A percentile compares a stretch with the other conserved stretches of the same genome.
These are phyloP conservation scores for Lichtheimia hyalospora DNA, from an alignment of 371 early-diverging fungal species.

Conservation along the genomic window DNA sequence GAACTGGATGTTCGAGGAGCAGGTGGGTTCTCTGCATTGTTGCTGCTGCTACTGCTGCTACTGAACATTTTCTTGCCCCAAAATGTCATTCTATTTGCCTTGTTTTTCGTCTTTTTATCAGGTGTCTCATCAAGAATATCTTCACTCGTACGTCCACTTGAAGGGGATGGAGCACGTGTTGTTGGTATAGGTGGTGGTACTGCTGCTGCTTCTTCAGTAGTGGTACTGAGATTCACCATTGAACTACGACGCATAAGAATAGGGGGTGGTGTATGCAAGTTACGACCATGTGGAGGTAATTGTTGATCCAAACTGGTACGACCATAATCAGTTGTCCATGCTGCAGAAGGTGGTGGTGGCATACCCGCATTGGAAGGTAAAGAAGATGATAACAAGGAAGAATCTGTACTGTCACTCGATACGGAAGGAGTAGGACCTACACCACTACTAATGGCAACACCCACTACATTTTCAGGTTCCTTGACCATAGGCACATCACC, in stretches of 20 bases:
- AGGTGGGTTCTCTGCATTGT: neutral
- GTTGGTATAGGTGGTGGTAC: conserved; percentile 6
- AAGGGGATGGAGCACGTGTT: conserved; percentile 10
- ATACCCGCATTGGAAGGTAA: conserved; percentile 4
- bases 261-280: conserved; percentile 29
- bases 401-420: conserved; percentile 22
- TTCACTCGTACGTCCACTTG: conserved; percentile 12
- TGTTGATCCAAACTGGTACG: conserved; percentile 10
- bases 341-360: neutral
- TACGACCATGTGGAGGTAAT: conserved; percentile 8
- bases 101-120: conserved; percentile 43
- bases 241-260: conserved; percentile 38
- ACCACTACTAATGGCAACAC: conserved; percentile 17
- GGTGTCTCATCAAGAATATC: conserved; percentile 11
- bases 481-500: conserved; percentile 22
- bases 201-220: conserved; percentile 11
- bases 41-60: conserved; percentile 17
- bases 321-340: neutral
- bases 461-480: conserved; percentile 17
- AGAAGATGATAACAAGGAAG: conserved; percentile 17
- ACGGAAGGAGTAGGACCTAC: conserved; percentile 18
- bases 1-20: conserved; percentile 5
- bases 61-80: conserved; percentile 53
- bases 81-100: conserved; percentile 51
- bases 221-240: conserved; percentile 26